Conservation (phyloP, 108 stramenopile species). For the Stephanodiscus triporus region DNA sequence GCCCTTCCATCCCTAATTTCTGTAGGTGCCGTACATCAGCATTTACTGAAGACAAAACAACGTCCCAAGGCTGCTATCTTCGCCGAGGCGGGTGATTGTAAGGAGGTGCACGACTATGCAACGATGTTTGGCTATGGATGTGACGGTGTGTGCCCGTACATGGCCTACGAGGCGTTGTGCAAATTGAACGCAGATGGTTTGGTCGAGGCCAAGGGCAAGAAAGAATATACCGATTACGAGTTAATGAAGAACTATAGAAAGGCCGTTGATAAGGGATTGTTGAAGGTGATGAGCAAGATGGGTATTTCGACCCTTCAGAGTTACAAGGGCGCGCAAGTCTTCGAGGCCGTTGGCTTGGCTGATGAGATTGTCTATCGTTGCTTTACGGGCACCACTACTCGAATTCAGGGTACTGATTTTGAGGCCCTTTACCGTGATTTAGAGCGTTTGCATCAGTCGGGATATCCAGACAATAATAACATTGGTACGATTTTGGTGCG, state of each 20-base stretch:
- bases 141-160: constrained; percentile 96
- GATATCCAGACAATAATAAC: constrained; percentile 70
- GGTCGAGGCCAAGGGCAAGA: constrained; percentile 87
- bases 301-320: constrained; percentile 95
- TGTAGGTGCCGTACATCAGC: constrained; percentile 97
- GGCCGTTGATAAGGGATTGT: constrained; percentile 93
- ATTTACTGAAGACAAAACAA: constrained; percentile 93
- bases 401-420: constrained; percentile 96
- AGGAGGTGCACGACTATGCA: constrained; percentile 96
- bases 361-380: constrained; percentile 95
- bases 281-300: constrained; percentile 98
- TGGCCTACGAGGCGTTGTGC: constrained; percentile 96
- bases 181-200: constrained; percentile 94
- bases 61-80: constrained; percentile 95
- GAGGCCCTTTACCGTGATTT: constrained; percentile 95
- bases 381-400: constrained; percentile 96
- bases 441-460: constrained; percentile 85
- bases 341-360: constrained; percentile 96
- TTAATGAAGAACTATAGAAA: constrained; percentile 93
- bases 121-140: constrained; percentile 94
- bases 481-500: constrained; percentile 75
- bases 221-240: constrained; percentile 83
- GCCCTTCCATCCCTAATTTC: constrained; percentile 93
- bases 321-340: constrained; percentile 97
- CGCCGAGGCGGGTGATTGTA: constrained; percentile 94